phyloP scores from a whole-genome alignment of 768 basidiomycete genomes.

The Trametes coccinea region DNA sequence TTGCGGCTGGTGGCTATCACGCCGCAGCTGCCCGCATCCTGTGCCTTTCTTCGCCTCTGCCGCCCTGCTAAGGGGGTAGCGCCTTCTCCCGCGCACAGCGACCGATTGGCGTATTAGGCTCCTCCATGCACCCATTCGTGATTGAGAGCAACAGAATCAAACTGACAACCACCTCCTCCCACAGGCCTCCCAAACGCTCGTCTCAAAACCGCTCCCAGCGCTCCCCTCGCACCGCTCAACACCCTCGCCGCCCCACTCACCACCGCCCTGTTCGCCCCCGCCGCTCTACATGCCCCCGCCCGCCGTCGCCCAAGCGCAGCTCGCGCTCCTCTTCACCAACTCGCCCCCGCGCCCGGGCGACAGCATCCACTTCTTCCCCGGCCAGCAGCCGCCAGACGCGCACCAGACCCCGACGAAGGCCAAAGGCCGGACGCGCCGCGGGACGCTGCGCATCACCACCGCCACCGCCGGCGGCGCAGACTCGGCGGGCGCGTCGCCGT shows the following conservation, averaged over 20 bases:
- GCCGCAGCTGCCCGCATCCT: too few relatives aligned
- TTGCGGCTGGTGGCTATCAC: too few relatives aligned
- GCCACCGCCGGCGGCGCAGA: background rate
- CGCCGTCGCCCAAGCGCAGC: slow-evolving; percentile 18
- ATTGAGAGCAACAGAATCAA: too few relatives aligned
- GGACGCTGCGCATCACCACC: slow-evolving; percentile 14
- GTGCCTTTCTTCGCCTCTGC: too few relatives aligned
- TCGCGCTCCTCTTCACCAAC: slow-evolving; percentile 13
- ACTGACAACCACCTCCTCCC: background rate
- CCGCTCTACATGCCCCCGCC: slow-evolving; percentile 9
- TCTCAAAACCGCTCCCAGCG: slow-evolving; percentile 7
- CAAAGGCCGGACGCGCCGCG: slow-evolving; percentile 1
- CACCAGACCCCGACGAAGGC: background rate
- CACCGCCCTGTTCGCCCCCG: background rate
- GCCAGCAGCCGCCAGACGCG: background rate
- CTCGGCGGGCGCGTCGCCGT: background rate
- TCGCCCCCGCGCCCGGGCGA: slow-evolving; percentile 1
- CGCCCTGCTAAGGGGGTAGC: too few relatives aligned
- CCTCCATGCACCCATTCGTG: too few relatives aligned
- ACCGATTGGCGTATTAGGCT: too few relatives aligned
- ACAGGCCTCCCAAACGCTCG: slow-evolving; percentile 1
- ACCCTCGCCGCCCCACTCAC: background rate
- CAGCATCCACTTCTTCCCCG: slow-evolving; percentile 15
- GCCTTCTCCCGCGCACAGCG: too few relatives aligned
- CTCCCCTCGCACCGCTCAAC: background rate